Conservation (phyloP, 108 stramenopile species). For the Licmophora abbreviata region DNA sequence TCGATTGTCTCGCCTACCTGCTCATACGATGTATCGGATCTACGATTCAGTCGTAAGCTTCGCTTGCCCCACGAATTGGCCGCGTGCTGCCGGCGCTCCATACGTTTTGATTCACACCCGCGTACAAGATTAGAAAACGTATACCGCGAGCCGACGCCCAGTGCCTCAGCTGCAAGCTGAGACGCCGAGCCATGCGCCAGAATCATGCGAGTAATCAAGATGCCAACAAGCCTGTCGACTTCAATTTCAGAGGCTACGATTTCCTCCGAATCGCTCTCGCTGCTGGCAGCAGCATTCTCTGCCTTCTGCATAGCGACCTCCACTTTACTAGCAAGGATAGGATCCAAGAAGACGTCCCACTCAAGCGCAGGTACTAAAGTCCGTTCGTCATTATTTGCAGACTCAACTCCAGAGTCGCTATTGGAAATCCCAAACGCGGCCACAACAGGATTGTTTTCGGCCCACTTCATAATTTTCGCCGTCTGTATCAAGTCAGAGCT, state of each 20-base stretch:
- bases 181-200: slow-evolving; percentile 42
- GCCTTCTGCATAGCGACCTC: slow-evolving; percentile 19
- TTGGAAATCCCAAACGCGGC: slow-evolving; percentile 38
- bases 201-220: slow-evolving; percentile 29
- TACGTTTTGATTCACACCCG: slow-evolving; percentile 1
- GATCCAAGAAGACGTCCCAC: slow-evolving; percentile 57
- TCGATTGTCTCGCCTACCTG: no score
- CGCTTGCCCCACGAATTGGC: no score
- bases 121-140: slow-evolving; percentile 36
- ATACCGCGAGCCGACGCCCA: slow-evolving; percentile 29
- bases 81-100: background rate
- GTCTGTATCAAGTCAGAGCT: background rate
- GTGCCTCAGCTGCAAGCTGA: slow-evolving; percentile 39
- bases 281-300: background rate
- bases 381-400: background rate
- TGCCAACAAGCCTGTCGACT: slow-evolving; percentile 30
- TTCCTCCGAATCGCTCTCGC: background rate
- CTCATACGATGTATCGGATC: no score
- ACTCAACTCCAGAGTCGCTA: background rate
- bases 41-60: no score
- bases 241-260: slow-evolving; percentile 19
- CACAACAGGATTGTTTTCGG: slow-evolving; percentile 60
- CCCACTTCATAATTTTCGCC: slow-evolving; percentile 47
- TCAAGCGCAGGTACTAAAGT: slow-evolving; percentile 13
- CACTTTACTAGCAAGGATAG: slow-evolving; percentile 22